phyloP scores from a whole-genome alignment of 2,329 filamentous ascomycete genomes.

The Aspergillus unguis region DNA sequence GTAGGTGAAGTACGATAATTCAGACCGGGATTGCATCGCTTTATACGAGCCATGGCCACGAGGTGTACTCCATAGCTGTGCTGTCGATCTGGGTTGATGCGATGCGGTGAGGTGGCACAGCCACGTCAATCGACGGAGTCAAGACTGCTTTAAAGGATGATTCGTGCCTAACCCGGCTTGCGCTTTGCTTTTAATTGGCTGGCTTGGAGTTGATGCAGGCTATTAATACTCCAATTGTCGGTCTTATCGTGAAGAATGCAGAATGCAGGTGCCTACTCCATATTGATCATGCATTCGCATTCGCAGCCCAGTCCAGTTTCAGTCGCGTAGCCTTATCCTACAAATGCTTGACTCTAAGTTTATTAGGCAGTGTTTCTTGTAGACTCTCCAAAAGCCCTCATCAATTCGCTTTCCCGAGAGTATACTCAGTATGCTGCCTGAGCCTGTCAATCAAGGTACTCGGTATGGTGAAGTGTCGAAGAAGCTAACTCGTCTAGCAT shows the following conservation, averaged over 20 bases:
- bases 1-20: too few relatives aligned
- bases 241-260: not conserved
- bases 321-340: too few relatives aligned
- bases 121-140: conserved; percentile 2
- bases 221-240: not conserved
- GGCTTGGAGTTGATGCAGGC: not conserved
- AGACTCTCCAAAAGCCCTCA: too few relatives aligned
- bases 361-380: too few relatives aligned
- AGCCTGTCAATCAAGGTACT: too few relatives aligned
- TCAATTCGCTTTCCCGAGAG: too few relatives aligned
- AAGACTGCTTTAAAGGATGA: too few relatives aligned
- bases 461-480: too few relatives aligned
- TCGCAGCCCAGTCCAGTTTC: not conserved
- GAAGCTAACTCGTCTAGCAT: conserved; percentile 17
- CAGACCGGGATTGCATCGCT: not conserved
- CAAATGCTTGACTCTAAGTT: too few relatives aligned
- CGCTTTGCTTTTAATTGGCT: not conserved
- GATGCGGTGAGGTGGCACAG: not conserved
- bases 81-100: not conserved
- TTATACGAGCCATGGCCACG: not conserved
- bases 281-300: not conserved
- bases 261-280: not conserved
- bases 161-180: not conserved
- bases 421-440: too few relatives aligned
- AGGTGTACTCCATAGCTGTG: not conserved